phyloP scores from a whole-genome alignment of 306 rosid genomes.

The Trifolium fragiferum region DNA sequence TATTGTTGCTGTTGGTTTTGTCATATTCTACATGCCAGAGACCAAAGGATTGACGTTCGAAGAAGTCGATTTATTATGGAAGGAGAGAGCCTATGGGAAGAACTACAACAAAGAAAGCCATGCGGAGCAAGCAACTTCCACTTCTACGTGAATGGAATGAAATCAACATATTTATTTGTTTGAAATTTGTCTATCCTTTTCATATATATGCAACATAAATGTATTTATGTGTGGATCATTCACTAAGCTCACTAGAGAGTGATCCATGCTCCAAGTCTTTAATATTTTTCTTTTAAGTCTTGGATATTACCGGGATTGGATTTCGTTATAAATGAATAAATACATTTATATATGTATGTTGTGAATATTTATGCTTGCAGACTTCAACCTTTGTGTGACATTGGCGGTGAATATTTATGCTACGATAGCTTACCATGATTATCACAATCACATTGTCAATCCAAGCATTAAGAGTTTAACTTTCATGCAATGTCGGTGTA shows the following conservation, averaged over 20 bases:
- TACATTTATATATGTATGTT: background rate
- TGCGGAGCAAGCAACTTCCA: constrained; percentile 43
- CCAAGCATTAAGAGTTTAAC: too few species aligned
- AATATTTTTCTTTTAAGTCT: background rate
- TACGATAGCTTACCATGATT: too few species aligned
- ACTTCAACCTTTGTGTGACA: background rate
- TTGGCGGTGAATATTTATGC: too few species aligned
- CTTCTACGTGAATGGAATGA: background rate
- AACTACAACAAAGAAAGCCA: constrained; percentile 48
- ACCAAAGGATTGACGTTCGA: constrained; percentile 76
- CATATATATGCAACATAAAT: too few species aligned
- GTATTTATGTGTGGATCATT: background rate
- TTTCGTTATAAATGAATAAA: background rate
- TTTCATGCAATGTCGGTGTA: too few species aligned
- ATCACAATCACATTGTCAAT: too few species aligned
- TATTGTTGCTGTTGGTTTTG: constrained; percentile 52
- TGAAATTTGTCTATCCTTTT: too few species aligned
- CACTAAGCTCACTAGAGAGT: background rate
- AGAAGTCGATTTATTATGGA: constrained; percentile 71
- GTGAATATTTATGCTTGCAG: background rate
- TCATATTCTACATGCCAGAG: constrained; percentile 60
- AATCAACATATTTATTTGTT: background rate
- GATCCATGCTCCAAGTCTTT: constrained; percentile 24
- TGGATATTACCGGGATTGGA: background rate
- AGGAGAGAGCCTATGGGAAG: constrained; percentile 66